These are phyloP conservation scores for Albatrellus sp. DNA, from an alignment of 1,284 basidiomycete genomes.

Conservation along the genomic window DNA sequence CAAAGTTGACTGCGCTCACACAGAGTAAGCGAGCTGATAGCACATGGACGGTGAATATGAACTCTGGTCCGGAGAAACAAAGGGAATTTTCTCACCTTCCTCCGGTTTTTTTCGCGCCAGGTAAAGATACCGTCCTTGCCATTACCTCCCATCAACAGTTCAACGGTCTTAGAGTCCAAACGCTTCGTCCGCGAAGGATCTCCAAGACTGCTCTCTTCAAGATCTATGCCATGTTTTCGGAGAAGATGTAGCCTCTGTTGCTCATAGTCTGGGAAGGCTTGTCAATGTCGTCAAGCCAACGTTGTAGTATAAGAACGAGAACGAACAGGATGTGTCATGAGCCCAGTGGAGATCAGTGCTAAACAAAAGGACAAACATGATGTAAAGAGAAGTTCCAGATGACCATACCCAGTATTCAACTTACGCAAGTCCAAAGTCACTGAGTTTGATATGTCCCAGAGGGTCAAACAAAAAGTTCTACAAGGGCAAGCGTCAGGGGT, in stretches of 20 bases:
- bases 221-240: conserved; percentile 88
- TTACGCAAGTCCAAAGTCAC: conserved; percentile 92
- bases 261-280: conserved; percentile 67
- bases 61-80: too few relatives aligned
- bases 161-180: conserved; percentile 68
- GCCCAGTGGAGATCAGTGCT: conserved; percentile 84
- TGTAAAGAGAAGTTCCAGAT: conserved; percentile 7
- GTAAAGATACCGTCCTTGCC: conserved; percentile 77
- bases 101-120: conserved; percentile 87
- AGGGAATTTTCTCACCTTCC: conserved; percentile 43
- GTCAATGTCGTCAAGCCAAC: not conserved
- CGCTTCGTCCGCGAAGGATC: conserved; percentile 61
- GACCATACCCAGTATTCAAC: conserved; percentile 20
- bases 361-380: conserved; percentile 10
- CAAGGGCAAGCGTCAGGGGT: conserved; percentile 8
- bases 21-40: conserved; percentile 80
- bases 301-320: conserved; percentile 1
- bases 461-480: conserved; percentile 93
- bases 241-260: conserved; percentile 83
- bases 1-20: conserved; percentile 39
- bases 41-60: conserved; percentile 7
- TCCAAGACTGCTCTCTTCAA: conserved; percentile 56
- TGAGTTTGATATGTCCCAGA: conserved; percentile 87
- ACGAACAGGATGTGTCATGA: conserved; percentile 79
- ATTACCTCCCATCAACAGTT: conserved; percentile 68